phyloP scores from a whole-genome alignment of 2,329 filamentous ascomycete species.

The Alternaria sp. region DNA sequence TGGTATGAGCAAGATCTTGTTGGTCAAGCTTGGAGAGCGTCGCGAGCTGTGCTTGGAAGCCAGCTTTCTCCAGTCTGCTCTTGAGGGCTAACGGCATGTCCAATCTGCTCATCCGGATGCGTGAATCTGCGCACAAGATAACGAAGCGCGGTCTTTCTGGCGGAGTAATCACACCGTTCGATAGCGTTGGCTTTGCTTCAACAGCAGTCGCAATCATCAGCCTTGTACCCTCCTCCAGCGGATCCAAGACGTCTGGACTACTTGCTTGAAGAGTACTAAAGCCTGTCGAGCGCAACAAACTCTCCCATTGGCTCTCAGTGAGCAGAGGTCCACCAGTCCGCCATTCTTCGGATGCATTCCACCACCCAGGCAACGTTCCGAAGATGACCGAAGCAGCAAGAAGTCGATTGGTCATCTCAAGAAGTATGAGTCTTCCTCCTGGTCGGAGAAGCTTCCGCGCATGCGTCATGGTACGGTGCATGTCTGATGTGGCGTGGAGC shows the following conservation, averaged over 20 bases:
- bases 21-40: slow-evolving; percentile 8
- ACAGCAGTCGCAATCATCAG: slow-evolving; percentile 19
- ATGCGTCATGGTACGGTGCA: slow-evolving; percentile 28
- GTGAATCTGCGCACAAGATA: slow-evolving; percentile 12
- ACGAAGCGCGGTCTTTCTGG: slow-evolving; percentile 11
- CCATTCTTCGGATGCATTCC: slow-evolving; percentile 34
- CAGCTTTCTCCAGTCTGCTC: slow-evolving; percentile 2
- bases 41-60: slow-evolving; percentile 8
- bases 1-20: slow-evolving; percentile 1
- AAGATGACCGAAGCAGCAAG: slow-evolving; percentile 24
- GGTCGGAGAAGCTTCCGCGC: slow-evolving; percentile 40
- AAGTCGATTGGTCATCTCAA: slow-evolving; percentile 43
- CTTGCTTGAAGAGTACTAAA: slow-evolving; percentile 33
- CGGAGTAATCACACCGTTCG: slow-evolving; percentile 6
- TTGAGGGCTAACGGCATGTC: slow-evolving; percentile 13
- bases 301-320: slow-evolving; percentile 42
- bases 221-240: slow-evolving; percentile 19
- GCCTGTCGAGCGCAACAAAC: slow-evolving; percentile 37
- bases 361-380: slow-evolving; percentile 33
- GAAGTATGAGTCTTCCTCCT: slow-evolving; percentile 54
- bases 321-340: slow-evolving; percentile 37
- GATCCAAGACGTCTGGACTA: slow-evolving; percentile 15
- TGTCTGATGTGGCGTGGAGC: slow-evolving; percentile 30
- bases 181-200: slow-evolving; percentile 5
- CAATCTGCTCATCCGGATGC: slow-evolving; percentile 9